A percentile compares a stretch with the other conserved stretches of the same genome.
Evolutionary conservation across 441 rosid genomes (phyloP).

Genomic region (Hura crepitans): DNA sequence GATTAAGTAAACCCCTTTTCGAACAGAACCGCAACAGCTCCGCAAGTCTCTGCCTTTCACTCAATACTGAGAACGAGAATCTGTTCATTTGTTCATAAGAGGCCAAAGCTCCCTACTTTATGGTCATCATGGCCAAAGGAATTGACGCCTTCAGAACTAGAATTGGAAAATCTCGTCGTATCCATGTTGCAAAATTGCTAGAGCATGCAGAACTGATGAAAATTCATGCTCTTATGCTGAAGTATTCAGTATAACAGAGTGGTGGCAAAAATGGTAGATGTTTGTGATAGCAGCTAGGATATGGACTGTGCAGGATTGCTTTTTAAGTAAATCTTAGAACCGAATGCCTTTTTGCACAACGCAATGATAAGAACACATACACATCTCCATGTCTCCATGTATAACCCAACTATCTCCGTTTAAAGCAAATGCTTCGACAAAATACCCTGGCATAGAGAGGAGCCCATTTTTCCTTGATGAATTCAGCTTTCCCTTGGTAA

Average conservation of each 20-base stretch:
- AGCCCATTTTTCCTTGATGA: slow-evolving; percentile 35
- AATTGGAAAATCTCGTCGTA: slow-evolving; percentile 40
- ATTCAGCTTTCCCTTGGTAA: slow-evolving; percentile 55
- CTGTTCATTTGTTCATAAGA: slow-evolving; percentile 27
- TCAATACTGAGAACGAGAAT: slow-evolving; percentile 19
- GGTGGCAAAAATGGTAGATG: slow-evolving; percentile 52
- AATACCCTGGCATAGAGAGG: slow-evolving; percentile 10
- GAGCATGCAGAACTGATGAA: slow-evolving; percentile 35
- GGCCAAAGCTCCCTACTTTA: background rate
- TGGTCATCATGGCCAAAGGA: slow-evolving; percentile 21
- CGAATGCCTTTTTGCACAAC: slow-evolving; percentile 47
- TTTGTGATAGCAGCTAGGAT: slow-evolving; percentile 35
- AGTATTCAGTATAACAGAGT: slow-evolving; percentile 45
- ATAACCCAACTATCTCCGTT: slow-evolving; percentile 24
- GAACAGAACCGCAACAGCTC: slow-evolving; percentile 53
- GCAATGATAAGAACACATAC: slow-evolving; percentile 46
- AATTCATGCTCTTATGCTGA: slow-evolving; percentile 38
- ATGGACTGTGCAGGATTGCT: slow-evolving; percentile 38
- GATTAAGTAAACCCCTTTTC: slow-evolving; percentile 42
- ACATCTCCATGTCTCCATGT: slow-evolving; percentile 37
- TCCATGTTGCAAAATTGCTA: slow-evolving; percentile 39
- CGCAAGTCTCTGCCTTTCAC: slow-evolving; percentile 55
- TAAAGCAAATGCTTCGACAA: slow-evolving; percentile 36
- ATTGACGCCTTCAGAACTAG: slow-evolving; percentile 21
- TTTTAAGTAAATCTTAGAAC: slow-evolving; percentile 35